phyloP scores from a whole-genome alignment of 2,329 filamentous ascomycete species.

The Fusarium sororula region DNA sequence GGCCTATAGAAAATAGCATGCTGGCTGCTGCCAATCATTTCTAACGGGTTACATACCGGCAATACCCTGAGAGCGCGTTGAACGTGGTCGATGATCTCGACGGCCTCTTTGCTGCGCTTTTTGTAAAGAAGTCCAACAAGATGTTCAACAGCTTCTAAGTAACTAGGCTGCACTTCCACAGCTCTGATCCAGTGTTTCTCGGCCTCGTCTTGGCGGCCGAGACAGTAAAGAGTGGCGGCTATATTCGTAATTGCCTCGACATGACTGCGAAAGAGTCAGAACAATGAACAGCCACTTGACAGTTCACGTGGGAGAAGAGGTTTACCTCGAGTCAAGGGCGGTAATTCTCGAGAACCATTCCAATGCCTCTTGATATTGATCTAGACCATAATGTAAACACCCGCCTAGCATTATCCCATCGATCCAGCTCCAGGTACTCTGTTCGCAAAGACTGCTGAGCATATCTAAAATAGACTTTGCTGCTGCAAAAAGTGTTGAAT shows the following conservation, averaged over 20 bases:
- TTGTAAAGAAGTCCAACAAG: slow-evolving; percentile 88
- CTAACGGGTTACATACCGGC: slow-evolving; percentile 16
- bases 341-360: slow-evolving; percentile 77
- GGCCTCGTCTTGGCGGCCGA: slow-evolving; percentile 84
- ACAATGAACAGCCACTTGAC: slow-evolving; percentile 44
- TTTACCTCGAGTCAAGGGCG: slow-evolving; percentile 64
- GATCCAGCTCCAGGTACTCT: slow-evolving; percentile 87
- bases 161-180: slow-evolving; percentile 83
- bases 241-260: slow-evolving; percentile 95
- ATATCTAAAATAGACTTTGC: slow-evolving; percentile 76
- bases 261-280: slow-evolving; percentile 65
- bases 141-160: slow-evolving; percentile 95
- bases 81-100: slow-evolving; percentile 86
- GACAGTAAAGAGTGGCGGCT: slow-evolving; percentile 85
- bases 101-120: slow-evolving; percentile 83
- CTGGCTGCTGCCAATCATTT: not conserved
- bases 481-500: slow-evolving; percentile 55
- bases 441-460: slow-evolving; percentile 77
- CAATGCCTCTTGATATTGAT: slow-evolving; percentile 80
- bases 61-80: slow-evolving; percentile 73
- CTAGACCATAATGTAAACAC: slow-evolving; percentile 89
- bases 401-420: slow-evolving; percentile 93
- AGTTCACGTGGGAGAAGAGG: slow-evolving; percentile 40
- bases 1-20: slow-evolving; percentile 14
- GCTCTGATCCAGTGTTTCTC: slow-evolving; percentile 86